Base-by-base conservation (phyloP, 495 filamentous ascomycete species). In the Aspergillus sclerotioniger region DNA sequence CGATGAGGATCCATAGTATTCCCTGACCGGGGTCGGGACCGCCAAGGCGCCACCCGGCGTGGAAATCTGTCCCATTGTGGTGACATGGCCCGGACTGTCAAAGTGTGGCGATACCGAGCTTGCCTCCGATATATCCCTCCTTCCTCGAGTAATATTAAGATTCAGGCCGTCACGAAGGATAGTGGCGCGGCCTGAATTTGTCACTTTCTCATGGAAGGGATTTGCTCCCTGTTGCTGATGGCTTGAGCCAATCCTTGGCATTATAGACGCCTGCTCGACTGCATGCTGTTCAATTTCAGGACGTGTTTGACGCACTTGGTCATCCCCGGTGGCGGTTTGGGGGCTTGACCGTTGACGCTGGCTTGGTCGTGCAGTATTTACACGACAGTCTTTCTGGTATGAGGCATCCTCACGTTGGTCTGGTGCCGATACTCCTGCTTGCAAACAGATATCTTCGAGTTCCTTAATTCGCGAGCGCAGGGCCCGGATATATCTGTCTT, bases 1-100 rank as follows among this genome's bases (percentile, higher is more conserved):
- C 3, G 76, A 78, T 0, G 75, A 77, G 59, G 71, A 75, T 0
- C 75, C 76, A 35, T 75, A 76, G 48, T 72, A 78, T 52, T 73
- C 68, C 31, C 72, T 64, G 41, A 61, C 37, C 3, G 67, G 66
- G 3, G 65, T 47, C 69, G 64, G 5, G 55, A 59, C 41, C 62
- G 53, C 41, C 54, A 58, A 0, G 54, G 68, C 41, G 71, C 69
- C 21, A 16, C 71, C 63, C 21, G 57, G 58, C 13, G 60, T 62
- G 6, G 62, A 63, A 31, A 72, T 69, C 32, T 62, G 55, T 8
- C 75, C 71, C 70, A 78, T 78, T 10, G 66, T 73, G 0, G 70
- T 74, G 16, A 76, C 63, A 55, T 66, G 28, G 19, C 50, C 48
- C 3, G 48, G 48, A 17, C 48, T 51, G 13, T 51, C 48, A 33